Evolutionary conservation across 495 filamentous ascomycete genomes (phyloP).

Genomic region (Beverwykella pulmonaria): DNA sequence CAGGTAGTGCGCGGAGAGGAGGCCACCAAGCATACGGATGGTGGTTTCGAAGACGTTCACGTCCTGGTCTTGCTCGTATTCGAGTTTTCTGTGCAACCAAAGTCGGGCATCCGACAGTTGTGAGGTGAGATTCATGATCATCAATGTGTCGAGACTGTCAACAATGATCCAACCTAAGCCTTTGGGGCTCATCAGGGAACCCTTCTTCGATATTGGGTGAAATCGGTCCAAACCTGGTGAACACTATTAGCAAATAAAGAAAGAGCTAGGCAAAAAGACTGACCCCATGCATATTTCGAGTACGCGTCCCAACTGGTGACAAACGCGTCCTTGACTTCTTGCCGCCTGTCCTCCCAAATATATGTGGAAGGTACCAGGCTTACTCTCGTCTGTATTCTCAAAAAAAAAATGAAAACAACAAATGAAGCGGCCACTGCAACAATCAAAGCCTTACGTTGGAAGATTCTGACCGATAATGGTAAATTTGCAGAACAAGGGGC

Average conservation of each 20-base stretch:
- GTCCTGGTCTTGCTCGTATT: slow-evolving; percentile 86
- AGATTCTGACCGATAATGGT: not conserved
- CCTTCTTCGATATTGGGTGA: slow-evolving; percentile 73
- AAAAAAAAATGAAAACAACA: not conserved
- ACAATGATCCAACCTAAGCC: slow-evolving; percentile 96
- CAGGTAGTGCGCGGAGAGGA: slow-evolving; percentile 90
- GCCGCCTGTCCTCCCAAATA: slow-evolving; percentile 78
- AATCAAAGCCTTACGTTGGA: not conserved
- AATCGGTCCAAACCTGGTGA: slow-evolving; percentile 75
- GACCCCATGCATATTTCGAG: slow-evolving; percentile 90
- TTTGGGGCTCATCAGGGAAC: slow-evolving; percentile 73
- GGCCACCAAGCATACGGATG: slow-evolving; percentile 91
- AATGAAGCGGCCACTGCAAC: not conserved
- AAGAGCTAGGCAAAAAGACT: slow-evolving; percentile 34
- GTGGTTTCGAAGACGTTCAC: slow-evolving; percentile 97
- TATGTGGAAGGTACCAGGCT: not conserved
- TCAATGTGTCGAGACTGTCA: slow-evolving; percentile 89
- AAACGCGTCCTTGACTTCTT: slow-evolving; percentile 86
- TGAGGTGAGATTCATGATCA: slow-evolving; percentile 94
- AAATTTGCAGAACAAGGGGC: not conserved
- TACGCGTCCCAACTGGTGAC: slow-evolving; percentile 86
- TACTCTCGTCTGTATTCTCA: too few species aligned
- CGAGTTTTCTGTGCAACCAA: slow-evolving; percentile 77
- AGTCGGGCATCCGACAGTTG: slow-evolving; percentile 78
- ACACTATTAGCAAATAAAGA: not conserved